These are phyloP conservation scores for Rhodotorula sp. DNA, from an alignment of 1,284 basidiomycete genomes.

Conservation along the genomic window DNA sequence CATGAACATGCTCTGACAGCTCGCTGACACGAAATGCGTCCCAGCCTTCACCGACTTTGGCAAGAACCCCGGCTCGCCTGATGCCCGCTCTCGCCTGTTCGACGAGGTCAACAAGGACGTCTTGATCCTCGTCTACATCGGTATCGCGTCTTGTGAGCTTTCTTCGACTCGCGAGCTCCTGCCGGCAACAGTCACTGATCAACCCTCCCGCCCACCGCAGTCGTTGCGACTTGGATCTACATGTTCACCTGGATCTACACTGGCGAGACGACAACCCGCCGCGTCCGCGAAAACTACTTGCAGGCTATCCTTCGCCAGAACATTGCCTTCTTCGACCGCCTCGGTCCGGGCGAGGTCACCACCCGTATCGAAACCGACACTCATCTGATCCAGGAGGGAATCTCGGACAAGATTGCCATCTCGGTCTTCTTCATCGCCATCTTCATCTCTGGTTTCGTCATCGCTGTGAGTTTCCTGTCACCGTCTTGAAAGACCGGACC, in stretches of 20 bases:
- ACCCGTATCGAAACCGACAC: constrained; percentile 69
- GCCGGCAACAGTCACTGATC: not conserved
- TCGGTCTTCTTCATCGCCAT: constrained; percentile 52
- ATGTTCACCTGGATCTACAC: constrained; percentile 73
- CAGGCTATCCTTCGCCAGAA: constrained; percentile 70
- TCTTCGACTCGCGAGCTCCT: too few relatives aligned
- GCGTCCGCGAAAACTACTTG: constrained; percentile 59
- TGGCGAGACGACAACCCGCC: constrained; percentile 82
- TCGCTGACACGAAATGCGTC: too few relatives aligned
- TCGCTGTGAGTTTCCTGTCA: constrained; percentile 1
- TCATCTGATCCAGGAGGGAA: constrained; percentile 66
- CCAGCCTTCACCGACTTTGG: constrained; percentile 64
- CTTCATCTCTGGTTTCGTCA: constrained; percentile 42
- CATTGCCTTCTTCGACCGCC: constrained; percentile 79
- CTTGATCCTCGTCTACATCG: constrained; percentile 65
- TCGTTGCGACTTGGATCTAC: constrained; percentile 9
- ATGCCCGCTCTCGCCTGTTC: constrained; percentile 24
- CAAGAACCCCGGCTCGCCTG: constrained; percentile 34
- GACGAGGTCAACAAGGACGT: constrained; percentile 55
- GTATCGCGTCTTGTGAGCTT: constrained; percentile 45
- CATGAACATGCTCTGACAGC: too few relatives aligned
- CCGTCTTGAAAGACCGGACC: constrained; percentile 21
- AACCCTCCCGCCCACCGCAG: not conserved
- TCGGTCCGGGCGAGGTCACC: constrained; percentile 92
- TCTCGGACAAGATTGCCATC: constrained; percentile 68